Evolutionary conservation across 257 asterid species (phyloP).

Genomic region (Sherardia arvensis): DNA sequence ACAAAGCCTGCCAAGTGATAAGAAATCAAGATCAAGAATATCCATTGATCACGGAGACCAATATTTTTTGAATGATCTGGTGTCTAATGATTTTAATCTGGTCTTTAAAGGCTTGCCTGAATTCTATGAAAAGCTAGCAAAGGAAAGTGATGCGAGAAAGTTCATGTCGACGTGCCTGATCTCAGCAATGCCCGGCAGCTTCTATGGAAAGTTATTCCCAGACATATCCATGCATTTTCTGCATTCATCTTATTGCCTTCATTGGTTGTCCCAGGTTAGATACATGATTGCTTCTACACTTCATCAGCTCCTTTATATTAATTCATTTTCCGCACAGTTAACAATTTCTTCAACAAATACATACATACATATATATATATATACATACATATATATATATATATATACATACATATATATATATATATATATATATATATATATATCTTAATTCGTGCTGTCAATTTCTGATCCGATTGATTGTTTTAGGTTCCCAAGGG

Average conservation of each 20-base stretch:
- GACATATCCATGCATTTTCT: constrained; percentile 3
- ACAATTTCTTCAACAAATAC: too few species aligned
- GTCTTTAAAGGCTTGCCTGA: constrained; percentile 5
- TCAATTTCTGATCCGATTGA: too few species aligned
- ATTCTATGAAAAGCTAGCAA: background rate
- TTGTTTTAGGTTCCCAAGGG: constrained; percentile 1
- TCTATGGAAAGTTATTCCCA: constrained; percentile 10
- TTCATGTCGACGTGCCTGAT: background rate
- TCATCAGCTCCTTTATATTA: too few species aligned
- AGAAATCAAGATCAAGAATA: background rate
- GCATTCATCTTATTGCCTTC: constrained; percentile 17
- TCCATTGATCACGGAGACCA: background rate
- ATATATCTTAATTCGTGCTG: too few species aligned
- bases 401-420: too few species aligned
- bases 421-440: too few species aligned
- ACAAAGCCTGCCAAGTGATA: background rate
- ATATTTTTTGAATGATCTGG: constrained; percentile 8
- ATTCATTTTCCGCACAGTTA: too few species aligned
- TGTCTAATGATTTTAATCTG: constrained; percentile 7
- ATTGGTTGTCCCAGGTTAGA: constrained; percentile 14
- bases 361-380: too few species aligned
- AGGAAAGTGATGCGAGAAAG: background rate
- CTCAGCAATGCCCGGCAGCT: constrained; percentile 7
- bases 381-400: too few species aligned
- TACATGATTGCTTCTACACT: background rate